Evolutionary conservation across 2,329 filamentous ascomycete genomes (phyloP).

Genomic region (Calycina herbarum): DNA sequence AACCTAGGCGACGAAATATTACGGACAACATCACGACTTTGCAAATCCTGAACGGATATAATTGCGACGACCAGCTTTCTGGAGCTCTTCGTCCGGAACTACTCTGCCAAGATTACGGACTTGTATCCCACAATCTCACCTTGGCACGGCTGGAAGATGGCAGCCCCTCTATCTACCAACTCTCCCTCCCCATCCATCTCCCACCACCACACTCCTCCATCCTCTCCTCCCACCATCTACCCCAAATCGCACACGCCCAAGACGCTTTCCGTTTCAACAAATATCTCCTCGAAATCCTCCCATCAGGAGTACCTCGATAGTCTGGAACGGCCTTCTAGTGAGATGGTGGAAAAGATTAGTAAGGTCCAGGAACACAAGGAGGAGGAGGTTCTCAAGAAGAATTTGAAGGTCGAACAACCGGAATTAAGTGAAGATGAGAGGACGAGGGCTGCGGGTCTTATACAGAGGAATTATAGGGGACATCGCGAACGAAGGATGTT

Average conservation of each 20-base stretch:
- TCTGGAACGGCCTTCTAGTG: slow-evolving; percentile 27
- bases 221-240: not conserved
- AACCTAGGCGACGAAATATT: too few species aligned
- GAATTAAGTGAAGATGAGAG: slow-evolving; percentile 43
- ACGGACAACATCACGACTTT: too few species aligned
- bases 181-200: not conserved
- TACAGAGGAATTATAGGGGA: slow-evolving; percentile 75
- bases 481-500: slow-evolving; percentile 73
- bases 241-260: not conserved
- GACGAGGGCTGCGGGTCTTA: slow-evolving; percentile 53
- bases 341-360: slow-evolving; percentile 51
- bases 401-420: slow-evolving; percentile 34
- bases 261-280: slow-evolving; percentile 26
- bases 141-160: slow-evolving; percentile 2
- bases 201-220: not conserved
- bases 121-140: slow-evolving; percentile 2
- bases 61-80: not conserved
- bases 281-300: slow-evolving; percentile 18
- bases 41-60: too few species aligned
- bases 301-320: slow-evolving; percentile 37
- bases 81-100: not conserved
- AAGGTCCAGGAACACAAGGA: slow-evolving; percentile 46
- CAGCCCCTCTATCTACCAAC: slow-evolving; percentile 9
- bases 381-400: slow-evolving; percentile 29
- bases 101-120: not conserved